Evolutionary conservation across 345 rosid species (phyloP).

Genomic region (Sisymbrium irio): DNA sequence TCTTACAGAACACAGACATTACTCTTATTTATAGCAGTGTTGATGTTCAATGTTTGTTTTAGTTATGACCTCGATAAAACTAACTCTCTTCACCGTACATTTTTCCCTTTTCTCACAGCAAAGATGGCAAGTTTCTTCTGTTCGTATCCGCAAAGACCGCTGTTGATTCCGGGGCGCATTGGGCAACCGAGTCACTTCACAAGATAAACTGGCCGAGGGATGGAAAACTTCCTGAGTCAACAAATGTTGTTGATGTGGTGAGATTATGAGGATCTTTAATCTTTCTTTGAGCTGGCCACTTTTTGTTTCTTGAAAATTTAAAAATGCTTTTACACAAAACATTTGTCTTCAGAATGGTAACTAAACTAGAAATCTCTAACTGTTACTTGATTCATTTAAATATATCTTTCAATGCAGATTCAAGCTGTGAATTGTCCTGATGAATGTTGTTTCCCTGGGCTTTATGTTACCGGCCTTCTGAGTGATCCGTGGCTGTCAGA

Average conservation of each 20-base stretch:
- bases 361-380: neutral
- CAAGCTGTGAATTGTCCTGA: conserved; percentile 64
- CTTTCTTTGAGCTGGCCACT: neutral
- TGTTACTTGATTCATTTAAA: no score
- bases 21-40: neutral
- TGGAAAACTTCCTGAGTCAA: conserved; percentile 40
- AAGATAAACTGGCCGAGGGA: conserved; percentile 72
- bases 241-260: conserved; percentile 69
- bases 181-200: conserved; percentile 72
- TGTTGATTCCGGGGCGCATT: conserved; percentile 78
- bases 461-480: conserved; percentile 52
- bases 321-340: neutral
- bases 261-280: conserved; percentile 24
- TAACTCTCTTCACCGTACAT: conserved; percentile 4
- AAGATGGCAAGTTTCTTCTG: conserved; percentile 74
- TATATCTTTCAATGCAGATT: conserved; percentile 54
- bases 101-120: conserved; percentile 48
- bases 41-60: neutral
- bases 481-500: conserved; percentile 87
- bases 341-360: neutral
- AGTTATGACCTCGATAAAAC: neutral
- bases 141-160: conserved; percentile 70
- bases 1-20: neutral
- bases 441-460: conserved; percentile 84
- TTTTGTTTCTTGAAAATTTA: neutral